Conservation (phyloP, 1,284 basidiomycete genomes). For the Schizopora paradoxa region DNA sequence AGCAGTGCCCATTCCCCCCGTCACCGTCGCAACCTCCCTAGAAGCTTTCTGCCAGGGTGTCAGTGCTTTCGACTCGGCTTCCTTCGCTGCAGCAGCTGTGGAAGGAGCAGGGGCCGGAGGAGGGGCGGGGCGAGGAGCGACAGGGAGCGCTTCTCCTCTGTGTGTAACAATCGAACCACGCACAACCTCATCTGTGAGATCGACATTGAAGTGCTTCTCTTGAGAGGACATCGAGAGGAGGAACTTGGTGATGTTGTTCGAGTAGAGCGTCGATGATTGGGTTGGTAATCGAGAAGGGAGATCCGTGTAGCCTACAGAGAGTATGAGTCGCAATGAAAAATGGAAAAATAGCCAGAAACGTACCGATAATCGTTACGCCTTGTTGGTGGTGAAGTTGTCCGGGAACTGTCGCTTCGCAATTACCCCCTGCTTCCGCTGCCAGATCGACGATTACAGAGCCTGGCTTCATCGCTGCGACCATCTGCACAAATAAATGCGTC, state of each 20-base stretch:
- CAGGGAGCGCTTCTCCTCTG: conserved; percentile 59
- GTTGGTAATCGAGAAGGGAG: conserved; percentile 79
- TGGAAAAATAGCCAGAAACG: conserved; percentile 13
- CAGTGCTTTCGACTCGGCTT: conserved; percentile 51
- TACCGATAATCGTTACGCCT: conserved; percentile 77
- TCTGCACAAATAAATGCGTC: conserved; percentile 30
- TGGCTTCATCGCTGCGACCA: conserved; percentile 83
- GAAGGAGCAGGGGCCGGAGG: conserved; percentile 47
- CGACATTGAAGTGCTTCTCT: conserved; percentile 55
- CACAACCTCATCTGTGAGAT: conserved; percentile 78
- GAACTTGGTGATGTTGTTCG: conserved; percentile 87
- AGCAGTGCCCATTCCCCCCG: conserved; percentile 66
- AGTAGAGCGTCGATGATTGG: conserved; percentile 82
- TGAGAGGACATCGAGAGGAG: conserved; percentile 67
- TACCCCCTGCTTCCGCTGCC: conserved; percentile 80
- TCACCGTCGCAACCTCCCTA: conserved; percentile 65
- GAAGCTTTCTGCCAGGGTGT: conserved; percentile 81
- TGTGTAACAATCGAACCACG: conserved; percentile 76
- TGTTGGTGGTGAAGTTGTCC: conserved; percentile 63
- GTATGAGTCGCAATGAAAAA: conserved; percentile 1
- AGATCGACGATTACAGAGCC: conserved; percentile 83
- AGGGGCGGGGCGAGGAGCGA: conserved; percentile 58
- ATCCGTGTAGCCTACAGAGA: conserved; percentile 65
- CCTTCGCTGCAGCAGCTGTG: conserved; percentile 41
- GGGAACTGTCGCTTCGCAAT: conserved; percentile 74